Conservation (phyloP, 805 yeast genomes). For the Cyberlindnera japonica region DNA sequence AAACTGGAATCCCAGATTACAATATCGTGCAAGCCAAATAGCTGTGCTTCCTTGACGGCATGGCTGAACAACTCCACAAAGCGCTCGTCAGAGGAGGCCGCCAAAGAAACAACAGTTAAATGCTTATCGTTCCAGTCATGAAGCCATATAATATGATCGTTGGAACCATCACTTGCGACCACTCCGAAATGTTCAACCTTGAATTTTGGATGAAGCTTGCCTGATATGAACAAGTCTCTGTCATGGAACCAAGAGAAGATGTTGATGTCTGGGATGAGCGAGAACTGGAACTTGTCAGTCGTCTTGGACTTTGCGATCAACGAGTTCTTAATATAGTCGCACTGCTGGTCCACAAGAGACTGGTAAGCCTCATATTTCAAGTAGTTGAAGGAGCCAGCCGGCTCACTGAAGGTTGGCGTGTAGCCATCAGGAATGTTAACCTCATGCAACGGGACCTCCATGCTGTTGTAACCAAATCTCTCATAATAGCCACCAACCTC, state of each 20-base stretch:
- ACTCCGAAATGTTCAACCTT: conserved; percentile 29
- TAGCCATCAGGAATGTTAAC: conserved; percentile 18
- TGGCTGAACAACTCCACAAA: conserved; percentile 29
- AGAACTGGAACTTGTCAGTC: conserved; percentile 25
- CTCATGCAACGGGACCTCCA: conserved; percentile 36
- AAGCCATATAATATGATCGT: conserved; percentile 42
- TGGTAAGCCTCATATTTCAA: conserved; percentile 32
- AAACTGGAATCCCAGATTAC: conserved; percentile 38
- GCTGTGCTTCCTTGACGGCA: conserved; percentile 35
- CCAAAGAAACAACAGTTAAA: conserved; percentile 25
- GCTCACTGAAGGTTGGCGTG: conserved; percentile 12
- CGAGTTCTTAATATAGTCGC: conserved; percentile 18
- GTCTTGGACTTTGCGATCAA: conserved; percentile 22
- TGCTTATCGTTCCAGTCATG: conserved; percentile 37
- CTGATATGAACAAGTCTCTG: conserved; percentile 36
- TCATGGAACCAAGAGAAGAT: conserved; percentile 41
- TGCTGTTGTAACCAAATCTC: conserved; percentile 54
- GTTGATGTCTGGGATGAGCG: conserved; percentile 34
- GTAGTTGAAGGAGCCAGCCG: conserved; percentile 12
- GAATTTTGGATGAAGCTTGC: conserved; percentile 23
- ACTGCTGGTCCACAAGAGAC: conserved; percentile 29
- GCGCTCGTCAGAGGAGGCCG: conserved; percentile 18
- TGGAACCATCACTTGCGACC: conserved; percentile 18
- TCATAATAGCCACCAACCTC: conserved; percentile 69
- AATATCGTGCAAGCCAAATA: conserved; percentile 26